Conservation (phyloP, 225 moss, liverwort and hornwort species). For the Ulota crispa region DNA sequence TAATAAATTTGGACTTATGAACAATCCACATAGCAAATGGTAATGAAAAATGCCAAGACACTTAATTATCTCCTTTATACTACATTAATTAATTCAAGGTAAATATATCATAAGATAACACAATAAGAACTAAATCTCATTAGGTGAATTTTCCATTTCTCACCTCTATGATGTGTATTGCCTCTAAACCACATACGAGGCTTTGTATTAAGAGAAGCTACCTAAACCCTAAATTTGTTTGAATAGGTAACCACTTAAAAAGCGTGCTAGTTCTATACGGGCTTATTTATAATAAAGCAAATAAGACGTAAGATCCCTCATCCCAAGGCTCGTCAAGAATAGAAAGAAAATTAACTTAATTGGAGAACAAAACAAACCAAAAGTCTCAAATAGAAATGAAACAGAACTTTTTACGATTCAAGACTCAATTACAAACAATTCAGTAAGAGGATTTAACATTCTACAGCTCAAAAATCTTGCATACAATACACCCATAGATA, state of each 20-base stretch:
- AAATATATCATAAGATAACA: neutral
- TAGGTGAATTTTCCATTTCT: neutral
- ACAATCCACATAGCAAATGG: neutral
- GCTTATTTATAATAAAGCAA: neutral
- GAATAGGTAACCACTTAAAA: too few relatives aligned
- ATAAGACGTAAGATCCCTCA: neutral
- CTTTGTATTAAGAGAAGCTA: too few relatives aligned
- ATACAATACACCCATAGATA: too few relatives aligned
- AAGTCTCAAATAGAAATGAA: neutral
- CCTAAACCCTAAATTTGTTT: too few relatives aligned
- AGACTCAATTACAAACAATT: neutral
- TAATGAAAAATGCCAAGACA: neutral
- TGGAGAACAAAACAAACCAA: neutral
- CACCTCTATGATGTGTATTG: neutral
- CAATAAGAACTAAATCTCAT: neutral
- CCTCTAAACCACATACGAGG: too few relatives aligned
- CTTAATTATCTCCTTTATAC: neutral
- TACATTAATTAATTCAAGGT: neutral
- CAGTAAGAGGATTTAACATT: too few relatives aligned
- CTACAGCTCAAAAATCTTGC: too few relatives aligned
- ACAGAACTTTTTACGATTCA: neutral
- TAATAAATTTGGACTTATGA: neutral
- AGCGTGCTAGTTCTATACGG: too few relatives aligned
- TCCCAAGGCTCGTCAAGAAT: neutral
- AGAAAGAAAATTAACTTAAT: neutral